Conservation (phyloP, 768 basidiomycete genomes). For the Boletus reticuloceps region DNA sequence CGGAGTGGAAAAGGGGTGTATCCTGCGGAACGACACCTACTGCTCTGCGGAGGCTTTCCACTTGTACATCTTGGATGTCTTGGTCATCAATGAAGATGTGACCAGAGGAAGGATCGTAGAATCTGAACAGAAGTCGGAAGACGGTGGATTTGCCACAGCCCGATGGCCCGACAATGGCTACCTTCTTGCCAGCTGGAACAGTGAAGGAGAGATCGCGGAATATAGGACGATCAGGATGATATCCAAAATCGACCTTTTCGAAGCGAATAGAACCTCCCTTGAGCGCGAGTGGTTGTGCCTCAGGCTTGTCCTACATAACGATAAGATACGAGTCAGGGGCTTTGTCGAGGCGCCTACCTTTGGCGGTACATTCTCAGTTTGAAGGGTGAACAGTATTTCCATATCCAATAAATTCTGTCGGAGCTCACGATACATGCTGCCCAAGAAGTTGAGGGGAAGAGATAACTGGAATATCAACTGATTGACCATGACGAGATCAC, state of each 20-base stretch:
- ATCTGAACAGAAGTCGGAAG: constrained; percentile 89
- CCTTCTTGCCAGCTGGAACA: constrained; percentile 94
- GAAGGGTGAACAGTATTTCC: constrained; percentile 91
- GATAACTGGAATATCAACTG: constrained; percentile 98
- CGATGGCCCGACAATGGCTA: constrained; percentile 95
- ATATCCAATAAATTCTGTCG: constrained; percentile 95
- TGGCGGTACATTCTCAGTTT: constrained; percentile 72
- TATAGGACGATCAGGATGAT: constrained; percentile 90
- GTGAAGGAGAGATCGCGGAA: constrained; percentile 86
- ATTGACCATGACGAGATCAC: constrained; percentile 99
- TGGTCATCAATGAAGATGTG: constrained; percentile 87
- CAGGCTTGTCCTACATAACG: constrained; percentile 56
- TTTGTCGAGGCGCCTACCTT: constrained; percentile 38
- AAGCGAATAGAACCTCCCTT: constrained; percentile 88
- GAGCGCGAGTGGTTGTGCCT: constrained; percentile 64
- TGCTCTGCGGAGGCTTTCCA: constrained; percentile 65
- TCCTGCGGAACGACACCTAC: constrained; percentile 98
- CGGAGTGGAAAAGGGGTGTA: constrained; percentile 94
- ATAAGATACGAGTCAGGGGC: neutral
- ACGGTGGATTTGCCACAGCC: constrained; percentile 98
- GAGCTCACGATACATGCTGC: constrained; percentile 95
- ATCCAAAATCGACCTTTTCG: constrained; percentile 88
- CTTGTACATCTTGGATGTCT: constrained; percentile 69
- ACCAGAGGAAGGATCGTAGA: constrained; percentile 84
- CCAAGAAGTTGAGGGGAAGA: constrained; percentile 94